phyloP scores from a whole-genome alignment of 768 basidiomycete species.

The Dentipellis fragilis region DNA sequence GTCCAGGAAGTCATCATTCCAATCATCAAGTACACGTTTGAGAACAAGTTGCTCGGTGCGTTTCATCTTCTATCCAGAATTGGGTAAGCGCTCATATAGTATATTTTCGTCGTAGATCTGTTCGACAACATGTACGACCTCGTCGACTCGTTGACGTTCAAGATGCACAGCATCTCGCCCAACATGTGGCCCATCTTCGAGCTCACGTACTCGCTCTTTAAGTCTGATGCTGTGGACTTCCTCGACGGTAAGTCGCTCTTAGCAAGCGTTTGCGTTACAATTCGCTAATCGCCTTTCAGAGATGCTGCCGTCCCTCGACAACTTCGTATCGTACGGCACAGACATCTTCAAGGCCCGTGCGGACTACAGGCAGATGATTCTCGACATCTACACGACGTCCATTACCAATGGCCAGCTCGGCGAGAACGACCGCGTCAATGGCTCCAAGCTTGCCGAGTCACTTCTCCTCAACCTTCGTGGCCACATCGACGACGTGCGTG shows the following conservation, averaged over 20 bases:
- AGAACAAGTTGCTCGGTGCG: conserved; percentile 68
- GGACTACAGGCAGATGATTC: conserved; percentile 70
- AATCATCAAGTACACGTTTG: conserved; percentile 64
- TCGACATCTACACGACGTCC: conserved; percentile 76
- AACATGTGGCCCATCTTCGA: conserved; percentile 87
- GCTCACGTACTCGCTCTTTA: conserved; percentile 74
- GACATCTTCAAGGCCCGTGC: conserved; percentile 62
- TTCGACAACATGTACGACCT: conserved; percentile 85
- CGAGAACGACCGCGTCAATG: conserved; percentile 76
- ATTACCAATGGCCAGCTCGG: conserved; percentile 65
- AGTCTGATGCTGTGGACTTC: conserved; percentile 76
- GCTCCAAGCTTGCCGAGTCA: conserved; percentile 78
- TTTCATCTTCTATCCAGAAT: conserved; percentile 9
- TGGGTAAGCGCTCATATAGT: too few relatives aligned
- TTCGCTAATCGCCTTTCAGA: conserved; percentile 29
- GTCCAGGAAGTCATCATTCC: conserved; percentile 79
- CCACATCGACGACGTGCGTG: conserved; percentile 59
- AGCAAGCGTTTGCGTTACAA: background rate
- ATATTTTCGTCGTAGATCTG: conserved; percentile 44
- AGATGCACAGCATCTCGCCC: conserved; percentile 61
- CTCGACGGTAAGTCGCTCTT: conserved; percentile 44
- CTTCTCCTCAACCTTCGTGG: conserved; percentile 74
- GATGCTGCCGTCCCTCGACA: conserved; percentile 83
- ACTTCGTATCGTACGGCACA: conserved; percentile 77
- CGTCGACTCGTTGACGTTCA: conserved; percentile 79